Conservation (phyloP, 129 eudicot genomes). For the Ambrosia artemisiifolia region DNA sequence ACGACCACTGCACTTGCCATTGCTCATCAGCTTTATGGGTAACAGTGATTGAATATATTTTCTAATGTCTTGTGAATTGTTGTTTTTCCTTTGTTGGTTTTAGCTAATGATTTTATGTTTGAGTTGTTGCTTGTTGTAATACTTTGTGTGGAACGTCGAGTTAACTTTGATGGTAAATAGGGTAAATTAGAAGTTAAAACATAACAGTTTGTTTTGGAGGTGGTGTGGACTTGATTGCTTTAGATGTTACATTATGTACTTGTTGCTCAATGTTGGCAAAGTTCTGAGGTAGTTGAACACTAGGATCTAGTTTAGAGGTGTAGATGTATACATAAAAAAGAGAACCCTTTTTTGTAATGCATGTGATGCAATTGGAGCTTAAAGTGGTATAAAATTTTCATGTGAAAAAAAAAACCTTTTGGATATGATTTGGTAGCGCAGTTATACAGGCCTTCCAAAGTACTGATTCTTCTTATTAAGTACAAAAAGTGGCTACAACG, state of each 20-base stretch:
- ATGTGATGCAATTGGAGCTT: too few species aligned
- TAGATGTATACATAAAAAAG: too few species aligned
- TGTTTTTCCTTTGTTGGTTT: background rate
- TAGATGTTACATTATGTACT: background rate
- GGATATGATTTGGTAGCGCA: background rate
- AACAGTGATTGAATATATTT: background rate
- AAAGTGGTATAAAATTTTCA: background rate
- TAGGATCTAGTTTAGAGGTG: background rate
- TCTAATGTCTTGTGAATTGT: background rate
- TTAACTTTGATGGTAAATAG: background rate
- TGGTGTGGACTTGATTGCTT: slow-evolving; percentile 2
- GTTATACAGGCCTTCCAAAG: background rate
- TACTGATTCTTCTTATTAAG: background rate
- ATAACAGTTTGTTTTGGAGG: background rate
- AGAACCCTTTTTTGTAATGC: too few species aligned
- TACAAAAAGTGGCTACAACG: background rate
- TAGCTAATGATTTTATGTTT: background rate
- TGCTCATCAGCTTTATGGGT: slow-evolving; percentile 97
- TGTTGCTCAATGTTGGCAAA: background rate
- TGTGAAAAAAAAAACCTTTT: background rate
- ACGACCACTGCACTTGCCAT: slow-evolving; percentile 97
- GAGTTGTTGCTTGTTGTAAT: background rate
- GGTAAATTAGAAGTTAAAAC: background rate
- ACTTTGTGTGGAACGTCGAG: background rate
- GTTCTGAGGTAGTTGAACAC: background rate